These are phyloP conservation scores for Didymella keratinophila DNA, from an alignment of 2,329 filamentous ascomycete species.

Conservation along the genomic window DNA sequence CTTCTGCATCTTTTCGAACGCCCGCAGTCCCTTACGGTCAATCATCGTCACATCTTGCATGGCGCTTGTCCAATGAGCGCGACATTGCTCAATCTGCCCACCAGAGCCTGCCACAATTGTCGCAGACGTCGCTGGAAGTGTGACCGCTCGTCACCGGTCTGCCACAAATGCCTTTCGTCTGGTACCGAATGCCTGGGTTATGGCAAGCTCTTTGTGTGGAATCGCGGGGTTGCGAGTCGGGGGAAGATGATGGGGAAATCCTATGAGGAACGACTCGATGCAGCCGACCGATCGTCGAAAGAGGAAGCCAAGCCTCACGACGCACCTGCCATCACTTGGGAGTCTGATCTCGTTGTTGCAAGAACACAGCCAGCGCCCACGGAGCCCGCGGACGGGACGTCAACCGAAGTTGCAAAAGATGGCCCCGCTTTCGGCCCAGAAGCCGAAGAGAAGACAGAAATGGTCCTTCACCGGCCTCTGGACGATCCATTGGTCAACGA, in stretches of 20 bases:
- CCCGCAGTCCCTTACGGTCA: conserved; percentile 22
- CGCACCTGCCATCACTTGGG: conserved; percentile 30
- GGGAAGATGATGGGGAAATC: conserved; percentile 64
- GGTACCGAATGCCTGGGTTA: conserved; percentile 69
- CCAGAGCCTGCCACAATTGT: conserved; percentile 67
- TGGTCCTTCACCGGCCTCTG: conserved; percentile 53
- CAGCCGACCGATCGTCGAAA: conserved; percentile 24
- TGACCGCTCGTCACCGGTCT: conserved; percentile 66
- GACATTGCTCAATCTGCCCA: conserved; percentile 41
- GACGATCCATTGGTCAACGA: conserved; percentile 66
- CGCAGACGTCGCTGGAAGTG: conserved; percentile 67
- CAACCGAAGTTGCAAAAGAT: conserved; percentile 1
- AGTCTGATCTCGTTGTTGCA: conserved; percentile 21
- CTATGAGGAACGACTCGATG: conserved; percentile 51
- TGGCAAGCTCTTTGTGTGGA: conserved; percentile 68
- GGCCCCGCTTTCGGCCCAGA: conserved; percentile 12
- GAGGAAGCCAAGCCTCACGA: conserved; percentile 37
- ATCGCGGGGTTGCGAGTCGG: conserved; percentile 60
- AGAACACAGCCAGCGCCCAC: conserved; percentile 8
- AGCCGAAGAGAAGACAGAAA: conserved; percentile 21
- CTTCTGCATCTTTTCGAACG: conserved; percentile 20
- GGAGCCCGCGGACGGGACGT: conserved; percentile 2
- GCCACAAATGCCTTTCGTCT: conserved; percentile 65
- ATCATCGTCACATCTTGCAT: conserved; percentile 41
- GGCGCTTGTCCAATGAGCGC: conserved; percentile 43